Evolutionary conservation across 2,329 filamentous ascomycete species (phyloP).

Genomic region (Aspergillus brasiliensis): DNA sequence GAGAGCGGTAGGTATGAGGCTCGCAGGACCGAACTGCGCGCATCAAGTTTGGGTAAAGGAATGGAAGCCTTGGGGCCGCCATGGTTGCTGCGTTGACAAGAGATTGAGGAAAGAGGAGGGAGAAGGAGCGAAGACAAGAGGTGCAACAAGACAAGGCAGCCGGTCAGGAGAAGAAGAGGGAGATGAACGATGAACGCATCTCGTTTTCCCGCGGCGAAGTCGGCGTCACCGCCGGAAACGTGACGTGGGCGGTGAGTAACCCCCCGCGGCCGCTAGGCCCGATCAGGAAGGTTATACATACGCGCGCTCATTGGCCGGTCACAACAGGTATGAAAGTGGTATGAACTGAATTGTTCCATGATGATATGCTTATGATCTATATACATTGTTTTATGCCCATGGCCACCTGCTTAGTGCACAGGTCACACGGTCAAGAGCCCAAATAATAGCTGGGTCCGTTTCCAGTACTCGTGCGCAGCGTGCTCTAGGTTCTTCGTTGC

Average conservation of each 20-base stretch:
- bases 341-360: neutral
- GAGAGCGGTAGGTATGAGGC: conserved; percentile 46
- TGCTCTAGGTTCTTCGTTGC: conserved; percentile 60
- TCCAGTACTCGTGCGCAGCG: conserved; percentile 75
- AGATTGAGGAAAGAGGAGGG: conserved; percentile 13
- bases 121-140: neutral
- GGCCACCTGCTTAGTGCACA: conserved; percentile 2
- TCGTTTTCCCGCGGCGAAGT: conserved; percentile 31
- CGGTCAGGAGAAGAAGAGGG: conserved; percentile 4
- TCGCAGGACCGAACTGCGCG: conserved; percentile 56
- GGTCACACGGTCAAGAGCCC: conserved; percentile 62
- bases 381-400: neutral
- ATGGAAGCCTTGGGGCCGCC: conserved; percentile 64
- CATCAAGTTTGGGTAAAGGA: conserved; percentile 69
- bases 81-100: conserved; percentile 45
- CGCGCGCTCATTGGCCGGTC: neutral
- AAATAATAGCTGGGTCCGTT: conserved; percentile 78
- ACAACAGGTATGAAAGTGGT: neutral
- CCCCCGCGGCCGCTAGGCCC: conserved; percentile 19
- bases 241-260: conserved; percentile 30
- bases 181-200: conserved; percentile 4
- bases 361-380: neutral
- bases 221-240: conserved; percentile 21
- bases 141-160: conserved; percentile 2
- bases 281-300: neutral